phyloP scores from a whole-genome alignment of 2,329 filamentous ascomycete species.

The Stemphylium lycopersici region DNA sequence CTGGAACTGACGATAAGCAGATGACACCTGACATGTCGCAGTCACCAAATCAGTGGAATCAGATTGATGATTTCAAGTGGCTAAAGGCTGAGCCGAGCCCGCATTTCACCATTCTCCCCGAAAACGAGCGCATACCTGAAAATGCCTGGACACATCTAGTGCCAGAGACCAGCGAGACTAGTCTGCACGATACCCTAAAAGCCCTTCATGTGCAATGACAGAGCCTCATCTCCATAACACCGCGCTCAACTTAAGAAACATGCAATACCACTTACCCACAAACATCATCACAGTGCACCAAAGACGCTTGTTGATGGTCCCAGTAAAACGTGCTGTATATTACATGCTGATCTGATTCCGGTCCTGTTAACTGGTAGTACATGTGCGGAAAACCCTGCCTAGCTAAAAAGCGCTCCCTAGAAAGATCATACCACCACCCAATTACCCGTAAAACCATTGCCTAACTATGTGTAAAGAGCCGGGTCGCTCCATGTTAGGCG shows the following conservation, averaged over 20 bases:
- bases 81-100: slow-evolving; percentile 84
- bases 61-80: slow-evolving; percentile 98
- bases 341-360: slow-evolving; percentile 30
- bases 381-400: slow-evolving; percentile 33
- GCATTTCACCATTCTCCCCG: slow-evolving; percentile 78
- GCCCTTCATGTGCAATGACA: slow-evolving; percentile 8
- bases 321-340: slow-evolving; percentile 31
- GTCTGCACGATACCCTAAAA: slow-evolving; percentile 24
- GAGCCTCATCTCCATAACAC: neutral
- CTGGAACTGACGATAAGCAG: slow-evolving; percentile 16
- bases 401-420: slow-evolving; percentile 31
- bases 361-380: slow-evolving; percentile 39
- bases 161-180: slow-evolving; percentile 15
- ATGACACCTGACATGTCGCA: slow-evolving; percentile 24
- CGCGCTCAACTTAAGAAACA: neutral
- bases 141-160: slow-evolving; percentile 69
- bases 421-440: slow-evolving; percentile 26
- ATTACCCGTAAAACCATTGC: slow-evolving; percentile 16
- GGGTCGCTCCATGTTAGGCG: slow-evolving; percentile 22
- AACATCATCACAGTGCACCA: slow-evolving; percentile 2
- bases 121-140: slow-evolving; percentile 64
- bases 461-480: slow-evolving; percentile 29
- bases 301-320: slow-evolving; percentile 16
- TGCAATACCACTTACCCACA: neutral
- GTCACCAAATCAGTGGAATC: slow-evolving; percentile 75